Percentiles rank a stretch among this genome's conserved stretches.
Conservation (phyloP, 177 flowering plant genomes). For the Vitis hybrid region DNA sequence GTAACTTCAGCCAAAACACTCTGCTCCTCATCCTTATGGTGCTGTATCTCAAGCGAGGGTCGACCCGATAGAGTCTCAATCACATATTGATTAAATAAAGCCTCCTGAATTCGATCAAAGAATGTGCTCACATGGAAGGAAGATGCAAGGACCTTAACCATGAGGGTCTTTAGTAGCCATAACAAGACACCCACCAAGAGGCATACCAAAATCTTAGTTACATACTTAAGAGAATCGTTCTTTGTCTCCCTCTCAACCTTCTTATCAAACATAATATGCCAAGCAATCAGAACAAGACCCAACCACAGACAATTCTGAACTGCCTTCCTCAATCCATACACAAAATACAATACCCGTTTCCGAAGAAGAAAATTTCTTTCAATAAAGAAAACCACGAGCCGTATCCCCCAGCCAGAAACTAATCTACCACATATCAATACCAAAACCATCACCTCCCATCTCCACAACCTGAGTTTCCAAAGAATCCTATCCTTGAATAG, state of each 20-base stretch:
- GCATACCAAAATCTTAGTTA: conserved; percentile 56
- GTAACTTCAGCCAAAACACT: conserved; percentile 39
- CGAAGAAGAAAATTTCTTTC: conserved; percentile 41
- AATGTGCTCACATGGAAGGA: conserved; percentile 80
- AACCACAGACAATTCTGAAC: conserved; percentile 51
- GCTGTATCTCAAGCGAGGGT: conserved; percentile 49
- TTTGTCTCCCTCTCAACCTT: conserved; percentile 31
- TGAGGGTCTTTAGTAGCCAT: conserved; percentile 74
- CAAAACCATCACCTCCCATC: conserved; percentile 42
- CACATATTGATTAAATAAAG: conserved; percentile 76
- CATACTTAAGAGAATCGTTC: conserved; percentile 23
- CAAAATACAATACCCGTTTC: conserved; percentile 44
- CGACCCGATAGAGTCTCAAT: conserved; percentile 76
- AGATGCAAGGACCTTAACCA: conserved; percentile 83
- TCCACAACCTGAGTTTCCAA: conserved; percentile 41
- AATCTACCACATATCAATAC: conserved; percentile 45
- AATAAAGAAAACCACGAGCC: conserved; percentile 35
- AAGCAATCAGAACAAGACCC: conserved; percentile 38
- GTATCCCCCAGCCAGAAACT: conserved; percentile 46
- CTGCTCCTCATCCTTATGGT: conserved; percentile 39
- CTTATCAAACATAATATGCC: conserved; percentile 39
- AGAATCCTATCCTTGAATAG: conserved; percentile 10
- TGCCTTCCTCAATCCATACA: conserved; percentile 38
- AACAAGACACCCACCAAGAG: conserved; percentile 49
- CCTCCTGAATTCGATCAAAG: conserved; percentile 85